Evolutionary conservation across 495 filamentous ascomycete genomes (phyloP).

Genomic region (Neurospora discreta): DNA sequence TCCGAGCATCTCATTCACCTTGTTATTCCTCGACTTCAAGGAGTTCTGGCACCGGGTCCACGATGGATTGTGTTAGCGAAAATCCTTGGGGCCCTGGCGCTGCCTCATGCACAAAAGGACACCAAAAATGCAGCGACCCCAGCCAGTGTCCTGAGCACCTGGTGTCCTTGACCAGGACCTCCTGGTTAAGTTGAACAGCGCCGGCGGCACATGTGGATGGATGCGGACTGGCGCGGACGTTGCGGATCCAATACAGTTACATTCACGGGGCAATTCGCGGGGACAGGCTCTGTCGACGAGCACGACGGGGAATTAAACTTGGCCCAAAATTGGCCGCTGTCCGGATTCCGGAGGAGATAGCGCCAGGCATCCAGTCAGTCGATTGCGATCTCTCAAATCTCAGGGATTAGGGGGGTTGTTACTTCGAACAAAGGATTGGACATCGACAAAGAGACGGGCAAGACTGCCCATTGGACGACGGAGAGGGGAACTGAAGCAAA

Average conservation of each 20-base stretch:
- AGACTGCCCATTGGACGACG: background rate
- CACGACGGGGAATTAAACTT: background rate
- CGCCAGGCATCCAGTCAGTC: background rate
- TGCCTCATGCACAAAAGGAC: background rate
- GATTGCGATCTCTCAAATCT: background rate
- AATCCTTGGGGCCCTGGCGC: background rate
- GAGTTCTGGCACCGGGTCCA: background rate
- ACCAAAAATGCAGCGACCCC: background rate
- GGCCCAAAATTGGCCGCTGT: background rate
- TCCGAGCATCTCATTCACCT: background rate
- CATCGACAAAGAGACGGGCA: background rate
- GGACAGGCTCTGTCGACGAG: background rate
- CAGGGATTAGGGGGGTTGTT: background rate
- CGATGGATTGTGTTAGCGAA: background rate
- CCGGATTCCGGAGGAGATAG: background rate
- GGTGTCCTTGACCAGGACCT: background rate
- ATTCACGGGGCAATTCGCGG: background rate
- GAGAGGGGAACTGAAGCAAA: background rate
- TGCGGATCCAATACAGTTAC: background rate
- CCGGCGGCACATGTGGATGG: background rate
- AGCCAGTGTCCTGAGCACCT: background rate
- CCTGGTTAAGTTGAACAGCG: background rate
- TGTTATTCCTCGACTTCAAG: background rate
- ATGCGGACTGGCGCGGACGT: background rate
- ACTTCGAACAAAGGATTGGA: background rate